Percentiles rank a stretch among this genome's conserved stretches.
Evolutionary conservation across 176 grass and related monocot species (phyloP).

Genomic region (Zea mays): Zm-B73-REFERENCE-NAM-5.0 NC_050098.1:195395501-195396000

Average conservation of each 20-base stretch:
- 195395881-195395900: background rate
- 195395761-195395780: background rate
- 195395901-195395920: background rate
- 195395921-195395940: background rate
- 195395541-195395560: too few relatives aligned
- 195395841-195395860: background rate
- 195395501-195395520: background rate
- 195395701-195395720: background rate
- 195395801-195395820: background rate
- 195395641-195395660: background rate
- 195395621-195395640: background rate
- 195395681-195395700: background rate
- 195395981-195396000: background rate
- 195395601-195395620: background rate
- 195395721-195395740: background rate
- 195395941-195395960: background rate
- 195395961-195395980: background rate
- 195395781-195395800: conserved; percentile 25
- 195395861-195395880: background rate
- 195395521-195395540: background rate
- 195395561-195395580: background rate
- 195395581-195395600: background rate
- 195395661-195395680: background rate
- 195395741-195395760: conserved; percentile 6
- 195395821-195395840: background rate